These are phyloP conservation scores for Porphyridium purpureum DNA, from an alignment of 23 red algal species.

Conservation along the genomic window DNA sequence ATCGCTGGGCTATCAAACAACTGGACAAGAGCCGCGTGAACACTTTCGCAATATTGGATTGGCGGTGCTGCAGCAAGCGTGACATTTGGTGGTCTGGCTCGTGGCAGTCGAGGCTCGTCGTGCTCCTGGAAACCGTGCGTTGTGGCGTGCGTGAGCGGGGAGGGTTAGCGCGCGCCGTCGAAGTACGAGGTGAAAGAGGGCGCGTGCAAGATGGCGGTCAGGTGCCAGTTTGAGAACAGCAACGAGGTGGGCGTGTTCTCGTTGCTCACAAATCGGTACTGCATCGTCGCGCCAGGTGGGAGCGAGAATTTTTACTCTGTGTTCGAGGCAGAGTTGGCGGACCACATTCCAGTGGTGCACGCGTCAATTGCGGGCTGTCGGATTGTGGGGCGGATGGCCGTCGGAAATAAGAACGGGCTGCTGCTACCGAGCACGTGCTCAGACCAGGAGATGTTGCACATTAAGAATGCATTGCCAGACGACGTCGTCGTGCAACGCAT, in stretches of 20 bases:
- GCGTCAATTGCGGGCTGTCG: slow-evolving; percentile 76
- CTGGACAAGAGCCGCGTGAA: too few species aligned
- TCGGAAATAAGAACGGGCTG: slow-evolving; percentile 81
- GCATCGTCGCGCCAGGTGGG: slow-evolving; percentile 63
- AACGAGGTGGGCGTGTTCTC: slow-evolving; percentile 88
- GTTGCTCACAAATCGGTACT: slow-evolving; percentile 70
- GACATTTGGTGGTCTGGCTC: too few species aligned
- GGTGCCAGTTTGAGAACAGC: slow-evolving; percentile 87
- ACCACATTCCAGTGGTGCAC: slow-evolving; percentile 91
- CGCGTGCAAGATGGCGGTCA: slow-evolving; percentile 60
- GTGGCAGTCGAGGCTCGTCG: too few species aligned
- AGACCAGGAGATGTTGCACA: slow-evolving; percentile 89
- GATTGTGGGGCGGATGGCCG: slow-evolving; percentile 57
- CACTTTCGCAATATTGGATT: too few species aligned
- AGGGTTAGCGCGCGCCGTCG: too few species aligned
- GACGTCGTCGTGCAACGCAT: slow-evolving; percentile 61
- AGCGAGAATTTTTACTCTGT: slow-evolving; percentile 95
- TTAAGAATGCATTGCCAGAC: slow-evolving; percentile 78
- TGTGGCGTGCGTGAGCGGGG: too few species aligned
- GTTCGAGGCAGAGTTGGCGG: slow-evolving; percentile 90
- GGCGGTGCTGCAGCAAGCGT: too few species aligned
- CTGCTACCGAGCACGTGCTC: slow-evolving; percentile 72
- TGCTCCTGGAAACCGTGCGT: too few species aligned
- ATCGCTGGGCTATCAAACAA: too few species aligned
- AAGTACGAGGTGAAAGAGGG: too few species aligned